Evolutionary conservation across 163 green algal genomes (phyloP), one percentile per base, ranked within the genome.

Genomic region (Coccomyxa subellipsoidea): DNA sequence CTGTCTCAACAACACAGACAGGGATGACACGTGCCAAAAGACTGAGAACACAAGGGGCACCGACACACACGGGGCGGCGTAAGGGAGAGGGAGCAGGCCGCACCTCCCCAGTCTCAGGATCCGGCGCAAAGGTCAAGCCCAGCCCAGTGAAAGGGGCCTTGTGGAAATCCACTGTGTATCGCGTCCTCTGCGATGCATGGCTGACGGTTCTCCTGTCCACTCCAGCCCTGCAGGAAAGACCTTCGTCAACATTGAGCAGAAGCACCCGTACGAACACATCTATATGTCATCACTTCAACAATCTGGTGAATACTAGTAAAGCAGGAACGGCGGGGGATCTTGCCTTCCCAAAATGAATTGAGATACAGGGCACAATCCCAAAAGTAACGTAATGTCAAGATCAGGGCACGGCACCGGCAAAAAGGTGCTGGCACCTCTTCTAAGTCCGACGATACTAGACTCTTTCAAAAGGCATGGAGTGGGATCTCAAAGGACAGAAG

Each of bases 31-130:
- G n/a, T n/a, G n/a, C n/a, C n/a, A n/a, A n/a, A n/a, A n/a, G n/a
- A n/a, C n/a, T n/a, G n/a, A n/a, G n/a, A n/a, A n/a, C n/a, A n/a
- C n/a, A n/a, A n/a, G n/a, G n/a, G n/a, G n/a, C n/a, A n/a, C n/a
- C n/a, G n/a, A n/a, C n/a, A n/a, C n/a, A n/a, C n/a, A n/a, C n/a
- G n/a, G n/a, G n/a, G n/a, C n/a, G n/a, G n/a, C n/a, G n/a, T n/a
- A 35, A 34, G 2, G 4, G 66, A 23, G 66, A 27, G n/a, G 66
- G 21, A 35, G 29, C 27, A 73, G n/a, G 66, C 66, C 66, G n/a
- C 8, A 73, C 66, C 66, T 73, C 66, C 29, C 66, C 66, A 73
- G 66, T 73, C 27, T 73, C 66, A 36, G 66, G 66, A 23, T 73
- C 29, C 66, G 66, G n/a, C 21, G 66, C 66, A 34, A 73, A 73